Evolutionary conservation across 2,329 filamentous ascomycete genomes (phyloP).

Genomic region (Monosporascus sp.): DNA sequence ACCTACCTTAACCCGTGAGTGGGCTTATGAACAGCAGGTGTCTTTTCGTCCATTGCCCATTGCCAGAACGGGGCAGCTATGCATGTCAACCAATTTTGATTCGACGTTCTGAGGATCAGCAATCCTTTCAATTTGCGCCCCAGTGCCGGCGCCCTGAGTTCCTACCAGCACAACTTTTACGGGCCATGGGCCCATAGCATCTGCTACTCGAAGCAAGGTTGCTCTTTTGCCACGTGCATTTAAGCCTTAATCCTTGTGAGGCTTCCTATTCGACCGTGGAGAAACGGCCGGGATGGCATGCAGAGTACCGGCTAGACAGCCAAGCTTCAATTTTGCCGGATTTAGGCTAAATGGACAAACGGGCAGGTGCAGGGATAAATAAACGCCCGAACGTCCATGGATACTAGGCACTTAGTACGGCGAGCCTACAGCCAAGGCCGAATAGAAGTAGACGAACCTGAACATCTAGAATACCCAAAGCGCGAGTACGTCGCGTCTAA

Average conservation of each 20-base stretch:
- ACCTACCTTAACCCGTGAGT: too few relatives aligned
- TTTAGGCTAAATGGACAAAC: conserved; percentile 13
- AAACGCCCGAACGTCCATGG: background rate
- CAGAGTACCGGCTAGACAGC: conserved; percentile 5
- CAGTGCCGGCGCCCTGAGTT: background rate
- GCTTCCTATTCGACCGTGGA: background rate
- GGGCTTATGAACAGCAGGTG: too few relatives aligned
- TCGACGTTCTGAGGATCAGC: background rate
- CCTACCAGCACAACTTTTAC: too few relatives aligned
- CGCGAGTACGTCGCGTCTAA: too few relatives aligned
- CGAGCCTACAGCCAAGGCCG: background rate
- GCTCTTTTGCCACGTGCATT: background rate
- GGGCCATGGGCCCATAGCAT: background rate
- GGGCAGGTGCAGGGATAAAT: background rate
- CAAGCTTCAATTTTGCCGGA: conserved; percentile 10
- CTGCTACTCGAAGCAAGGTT: background rate
- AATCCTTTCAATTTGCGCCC: background rate
- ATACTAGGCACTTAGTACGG: background rate
- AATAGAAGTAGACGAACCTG: background rate
- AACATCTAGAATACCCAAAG: too few relatives aligned
- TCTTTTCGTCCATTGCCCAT: too few relatives aligned
- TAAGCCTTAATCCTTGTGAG: background rate
- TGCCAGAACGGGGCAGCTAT: background rate
- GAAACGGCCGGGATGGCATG: conserved; percentile 5
- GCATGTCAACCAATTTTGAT: background rate